phyloP scores from a whole-genome alignment of 2,329 filamentous ascomycete genomes.

The Monosporascus cannonballus region DNA sequence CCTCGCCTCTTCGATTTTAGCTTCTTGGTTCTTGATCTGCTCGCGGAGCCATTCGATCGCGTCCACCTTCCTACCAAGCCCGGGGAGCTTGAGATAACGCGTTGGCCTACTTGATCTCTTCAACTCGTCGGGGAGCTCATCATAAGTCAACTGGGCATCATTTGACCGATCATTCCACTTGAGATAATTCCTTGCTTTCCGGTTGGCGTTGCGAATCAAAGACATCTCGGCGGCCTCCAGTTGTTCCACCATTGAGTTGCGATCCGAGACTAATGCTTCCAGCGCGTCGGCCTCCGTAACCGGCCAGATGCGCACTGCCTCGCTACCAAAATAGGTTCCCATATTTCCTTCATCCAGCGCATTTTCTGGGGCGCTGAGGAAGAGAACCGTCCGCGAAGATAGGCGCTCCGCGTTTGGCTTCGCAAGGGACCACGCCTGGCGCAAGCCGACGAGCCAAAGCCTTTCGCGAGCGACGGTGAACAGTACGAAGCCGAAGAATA shows the following conservation, averaged over 20 bases:
- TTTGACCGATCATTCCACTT: constrained; percentile 9
- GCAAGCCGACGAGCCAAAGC: constrained; percentile 88
- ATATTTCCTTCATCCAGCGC: constrained; percentile 71
- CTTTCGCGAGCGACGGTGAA: constrained; percentile 85
- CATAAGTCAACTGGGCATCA: constrained; percentile 6
- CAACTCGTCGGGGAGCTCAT: constrained; percentile 15
- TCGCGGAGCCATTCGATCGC: constrained; percentile 79
- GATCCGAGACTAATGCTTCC: constrained; percentile 70
- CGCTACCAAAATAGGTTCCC: constrained; percentile 68
- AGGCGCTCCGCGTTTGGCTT: constrained; percentile 77
- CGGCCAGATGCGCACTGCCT: constrained; percentile 80
- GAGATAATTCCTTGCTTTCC: constrained; percentile 46
- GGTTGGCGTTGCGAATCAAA: constrained; percentile 69
- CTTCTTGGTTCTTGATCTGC: constrained; percentile 44
- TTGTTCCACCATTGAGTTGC: constrained; percentile 68
- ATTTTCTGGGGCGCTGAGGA: constrained; percentile 73
- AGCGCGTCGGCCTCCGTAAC: constrained; percentile 66
- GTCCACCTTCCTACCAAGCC: constrained; percentile 72
- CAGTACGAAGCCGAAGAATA: constrained; percentile 83
- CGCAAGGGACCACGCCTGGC: constrained; percentile 88
- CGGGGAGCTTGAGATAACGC: constrained; percentile 59
- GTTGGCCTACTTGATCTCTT: constrained; percentile 20
- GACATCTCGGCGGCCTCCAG: constrained; percentile 79
- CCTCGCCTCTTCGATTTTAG: constrained; percentile 34
- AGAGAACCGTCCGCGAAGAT: constrained; percentile 88